Evolutionary conservation across 2,329 filamentous ascomycete genomes (phyloP).

Genomic region (Didymella segeticola): DNA sequence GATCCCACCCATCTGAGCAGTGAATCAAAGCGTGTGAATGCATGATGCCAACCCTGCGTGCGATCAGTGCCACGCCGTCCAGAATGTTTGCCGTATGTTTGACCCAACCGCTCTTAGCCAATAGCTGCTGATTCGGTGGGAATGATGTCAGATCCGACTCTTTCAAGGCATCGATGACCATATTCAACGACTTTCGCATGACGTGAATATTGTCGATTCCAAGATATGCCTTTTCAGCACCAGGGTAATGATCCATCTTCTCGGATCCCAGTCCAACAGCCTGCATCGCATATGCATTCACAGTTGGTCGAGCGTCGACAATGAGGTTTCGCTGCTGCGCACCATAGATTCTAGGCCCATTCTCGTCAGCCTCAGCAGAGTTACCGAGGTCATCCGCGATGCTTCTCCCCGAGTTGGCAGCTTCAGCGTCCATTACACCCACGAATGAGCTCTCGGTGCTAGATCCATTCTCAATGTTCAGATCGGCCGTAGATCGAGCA

Average conservation of each 20-base stretch:
- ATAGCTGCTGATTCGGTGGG: constrained; percentile 78
- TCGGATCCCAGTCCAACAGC: constrained; percentile 92
- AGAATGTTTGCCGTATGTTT: constrained; percentile 86
- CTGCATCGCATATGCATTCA: constrained; percentile 95
- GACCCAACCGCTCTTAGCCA: constrained; percentile 87
- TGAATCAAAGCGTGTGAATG: constrained; percentile 97
- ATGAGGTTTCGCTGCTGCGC: constrained; percentile 94
- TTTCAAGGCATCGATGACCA: constrained; percentile 87
- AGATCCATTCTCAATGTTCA: constrained; percentile 43
- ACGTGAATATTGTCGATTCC: constrained; percentile 99
- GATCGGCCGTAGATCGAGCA: constrained; percentile 37
- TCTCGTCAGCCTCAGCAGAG: constrained; percentile 46
- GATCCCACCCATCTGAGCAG: constrained; percentile 98
- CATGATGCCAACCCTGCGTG: constrained; percentile 85
- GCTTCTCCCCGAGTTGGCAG: constrained; percentile 21
- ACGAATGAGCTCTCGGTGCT: constrained; percentile 46
- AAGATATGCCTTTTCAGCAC: constrained; percentile 87
- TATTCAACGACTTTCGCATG: constrained; percentile 90
- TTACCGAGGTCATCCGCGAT: constrained; percentile 38
- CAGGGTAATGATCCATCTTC: constrained; percentile 97
- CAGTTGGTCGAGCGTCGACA: constrained; percentile 90
- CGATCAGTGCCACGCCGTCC: constrained; percentile 83
- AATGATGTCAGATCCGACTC: constrained; percentile 88
- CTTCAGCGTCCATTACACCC: constrained; percentile 37
- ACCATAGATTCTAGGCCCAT: constrained; percentile 70